Base-by-base conservation (phyloP, 2,329 filamentous ascomycete genomes). In the Parasarocladium wereldwijsianum region DNA sequence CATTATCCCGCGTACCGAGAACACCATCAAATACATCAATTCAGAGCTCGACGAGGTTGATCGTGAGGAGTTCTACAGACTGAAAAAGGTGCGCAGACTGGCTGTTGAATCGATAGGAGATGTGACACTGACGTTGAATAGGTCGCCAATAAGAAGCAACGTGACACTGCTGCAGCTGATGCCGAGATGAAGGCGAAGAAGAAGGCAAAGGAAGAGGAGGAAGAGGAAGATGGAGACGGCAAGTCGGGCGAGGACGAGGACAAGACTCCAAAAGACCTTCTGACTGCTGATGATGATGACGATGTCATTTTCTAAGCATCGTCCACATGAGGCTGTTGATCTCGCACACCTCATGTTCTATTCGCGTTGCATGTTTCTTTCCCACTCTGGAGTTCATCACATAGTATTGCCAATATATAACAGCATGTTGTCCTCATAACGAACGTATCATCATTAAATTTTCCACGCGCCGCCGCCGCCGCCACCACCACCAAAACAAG, bases 1-100 rank as follows among this genome's bases (percentile, higher is more conserved):
- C 43, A 96, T 98, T 43, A 98, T 98, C 45, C 90, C 90, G 9
- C 71, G 90, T 41, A 98, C 90, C 10, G 90, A 98, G 54, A 98
- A 96, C 49, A 98, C 90, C n/a, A 98, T 98, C 63, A 94, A 93
- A 60, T 98, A 96, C 49, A 96, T 96, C 66, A 96, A 96, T 60
- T 93, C 87, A 1, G 90, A 98, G 53, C 70, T 98, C 11, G 90
- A 98, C 50, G 90, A 98, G 58, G 66, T 98, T 29, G 92, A 96
- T 57, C 74, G 90, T 63, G 90, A 96, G 53, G 90, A 98, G 52
- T 98, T 98, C 54, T 98, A 94, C 58, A 70, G 90, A 40, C 58
- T 98, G 49, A 98, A 98, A 61, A 98, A 98, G 65, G 60, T 47
- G 37, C 25, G 41, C 28, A 16, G 2, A 27, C 22, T 21, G 12